A percentile compares a stretch with the other conserved stretches of the same genome.
Evolutionary conservation across 768 basidiomycete species (phyloP).

Genomic region (Pleurotus pulmonarius): DNA sequence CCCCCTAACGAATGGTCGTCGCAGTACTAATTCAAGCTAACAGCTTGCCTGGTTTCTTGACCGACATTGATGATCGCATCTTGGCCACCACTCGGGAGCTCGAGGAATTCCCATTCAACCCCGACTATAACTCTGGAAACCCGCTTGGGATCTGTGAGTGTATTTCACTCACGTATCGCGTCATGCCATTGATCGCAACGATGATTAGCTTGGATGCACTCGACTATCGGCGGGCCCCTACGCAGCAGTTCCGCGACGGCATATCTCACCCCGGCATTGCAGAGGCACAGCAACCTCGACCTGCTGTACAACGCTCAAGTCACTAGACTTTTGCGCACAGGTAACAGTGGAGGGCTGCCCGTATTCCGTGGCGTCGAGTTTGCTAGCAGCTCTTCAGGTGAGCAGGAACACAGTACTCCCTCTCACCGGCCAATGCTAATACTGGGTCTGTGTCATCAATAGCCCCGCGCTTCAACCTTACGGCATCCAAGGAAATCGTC

Average conservation of each 20-base stretch:
- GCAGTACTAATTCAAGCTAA: not conserved
- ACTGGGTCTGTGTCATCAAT: no score
- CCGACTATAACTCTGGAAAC: slow-evolving; percentile 29
- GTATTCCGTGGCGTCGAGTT: slow-evolving; percentile 19
- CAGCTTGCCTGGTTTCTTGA: slow-evolving; percentile 24
- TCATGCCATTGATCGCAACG: no score
- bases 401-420: not conserved
- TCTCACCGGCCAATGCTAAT: not conserved
- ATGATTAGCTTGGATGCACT: slow-evolving; percentile 25
- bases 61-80: slow-evolving; percentile 27
- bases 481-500: slow-evolving; percentile 19
- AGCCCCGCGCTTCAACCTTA: slow-evolving; percentile 4
- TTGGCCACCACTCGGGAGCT: slow-evolving; percentile 30
- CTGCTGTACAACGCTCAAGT: slow-evolving; percentile 31
- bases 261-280: slow-evolving; percentile 25
- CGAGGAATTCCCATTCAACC: slow-evolving; percentile 29
- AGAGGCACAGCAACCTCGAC: slow-evolving; percentile 29
- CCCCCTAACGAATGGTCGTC: not conserved
- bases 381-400: slow-evolving; percentile 14
- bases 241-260: slow-evolving; percentile 33
- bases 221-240: slow-evolving; percentile 24
- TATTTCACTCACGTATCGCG: not conserved
- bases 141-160: slow-evolving; percentile 26
- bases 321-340: slow-evolving; percentile 20
- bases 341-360: slow-evolving; percentile 7